Conservation (phyloP, 331 rosid species). For the Pyracantha coccinea region DNA sequence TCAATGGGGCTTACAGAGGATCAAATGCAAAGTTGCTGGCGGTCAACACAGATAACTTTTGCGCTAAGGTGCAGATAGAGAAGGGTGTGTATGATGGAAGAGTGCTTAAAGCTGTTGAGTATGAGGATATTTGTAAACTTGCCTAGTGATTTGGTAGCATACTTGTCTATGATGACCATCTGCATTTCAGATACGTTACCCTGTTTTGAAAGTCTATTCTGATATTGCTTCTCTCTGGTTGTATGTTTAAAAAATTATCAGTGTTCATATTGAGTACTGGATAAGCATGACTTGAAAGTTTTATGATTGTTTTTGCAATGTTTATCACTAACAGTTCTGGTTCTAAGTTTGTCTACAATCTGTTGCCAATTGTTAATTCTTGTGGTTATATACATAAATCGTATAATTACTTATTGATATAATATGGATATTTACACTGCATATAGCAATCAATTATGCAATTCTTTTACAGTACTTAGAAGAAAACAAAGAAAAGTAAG, state of each 20-base stretch:
- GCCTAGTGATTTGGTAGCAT: conserved; percentile 21
- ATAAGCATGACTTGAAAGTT: background rate
- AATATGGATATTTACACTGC: background rate
- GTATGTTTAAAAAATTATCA: background rate
- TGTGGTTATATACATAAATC: background rate
- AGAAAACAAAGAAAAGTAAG: background rate
- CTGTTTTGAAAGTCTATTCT: background rate
- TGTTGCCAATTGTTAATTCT: background rate
- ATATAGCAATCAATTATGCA: background rate
- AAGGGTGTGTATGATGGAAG: conserved; percentile 86
- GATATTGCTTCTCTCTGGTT: background rate
- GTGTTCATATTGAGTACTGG: background rate
- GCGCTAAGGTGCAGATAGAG: conserved; percentile 81
- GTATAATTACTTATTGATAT: background rate
- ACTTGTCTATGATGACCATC: background rate
- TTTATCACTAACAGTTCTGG: background rate
- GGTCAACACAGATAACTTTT: conserved; percentile 61
- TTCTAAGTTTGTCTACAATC: background rate
- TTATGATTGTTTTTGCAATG: background rate
- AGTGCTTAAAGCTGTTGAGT: conserved; percentile 74
- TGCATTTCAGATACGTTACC: background rate
- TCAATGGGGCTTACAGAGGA: conserved; percentile 84
- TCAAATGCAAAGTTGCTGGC: conserved; percentile 56
- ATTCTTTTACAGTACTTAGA: background rate
- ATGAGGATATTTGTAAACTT: conserved; percentile 72